Base-by-base conservation (phyloP, 2,329 filamentous ascomycete genomes). In the Daldinia eschscholtzii region DNA sequence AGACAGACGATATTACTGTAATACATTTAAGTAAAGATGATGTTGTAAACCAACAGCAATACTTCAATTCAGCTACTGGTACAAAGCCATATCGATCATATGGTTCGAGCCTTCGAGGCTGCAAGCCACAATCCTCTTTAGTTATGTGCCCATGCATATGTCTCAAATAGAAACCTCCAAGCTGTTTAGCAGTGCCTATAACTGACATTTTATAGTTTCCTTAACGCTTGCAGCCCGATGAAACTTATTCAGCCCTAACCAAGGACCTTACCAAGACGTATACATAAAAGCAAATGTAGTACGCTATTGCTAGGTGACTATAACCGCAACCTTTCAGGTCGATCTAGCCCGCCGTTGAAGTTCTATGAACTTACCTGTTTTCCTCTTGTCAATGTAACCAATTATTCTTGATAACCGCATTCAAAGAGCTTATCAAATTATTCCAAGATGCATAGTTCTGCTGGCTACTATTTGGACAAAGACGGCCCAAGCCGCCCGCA, bases 71-170 rank as follows among this genome's bases (percentile, higher is more conserved):
- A 52, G 15, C 6, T 10, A 7, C 10, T 52, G 13, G 26, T 12
- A 33, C 15, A 9, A n/a, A 52, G 18, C 3, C 15, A 18, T n/a
- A 52, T 33, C 3, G 6, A 33, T 30, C 15, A 52, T 52, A 52
- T 33, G 46, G 28, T 52, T 30, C 28, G 26, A 30, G 28, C 26
- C 46, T 52, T 30, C 28, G 13, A 30, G 28, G 46, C 46, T 52
- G 26, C 46, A 52, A 52, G 46, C 46, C 46, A 52, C 46, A 9
- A 52, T 52, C 46, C 26, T 33, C 6, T 35, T 10, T 35, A 35
- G 2, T 35, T 6, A 35, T 35, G 33, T 6, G 10, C 33, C 2
- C 6, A 35, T 35, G 33, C 3, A 35, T 35, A 35, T 9, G 20
- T 23, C 20, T 23, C 20, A 23, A 23, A 23, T 23, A 23, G 23